phyloP scores from a whole-genome alignment of 192 early-diverging fungal genomes.

The Glomus cerebriforme region DNA sequence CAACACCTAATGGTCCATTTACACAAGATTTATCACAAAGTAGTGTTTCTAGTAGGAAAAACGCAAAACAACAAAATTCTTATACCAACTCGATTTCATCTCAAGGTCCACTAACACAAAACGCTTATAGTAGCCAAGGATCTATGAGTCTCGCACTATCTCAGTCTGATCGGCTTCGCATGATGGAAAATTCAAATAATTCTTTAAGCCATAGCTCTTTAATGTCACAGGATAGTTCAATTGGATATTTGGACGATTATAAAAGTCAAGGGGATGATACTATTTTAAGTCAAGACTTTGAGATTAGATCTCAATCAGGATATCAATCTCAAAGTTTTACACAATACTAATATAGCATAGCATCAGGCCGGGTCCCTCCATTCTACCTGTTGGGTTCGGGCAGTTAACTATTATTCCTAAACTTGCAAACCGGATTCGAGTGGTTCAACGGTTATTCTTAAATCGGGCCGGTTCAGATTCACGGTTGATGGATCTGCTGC shows the following conservation, averaged over 20 bases:
- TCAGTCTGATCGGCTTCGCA: conserved; percentile 57
- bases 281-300: conserved; percentile 59
- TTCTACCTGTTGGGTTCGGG: no score
- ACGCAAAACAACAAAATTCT: conserved; percentile 30
- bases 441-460: no score
- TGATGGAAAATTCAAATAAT: conserved; percentile 41
- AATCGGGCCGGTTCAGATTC: no score
- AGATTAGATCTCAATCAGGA: conserved; percentile 51
- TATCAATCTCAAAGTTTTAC: conserved; percentile 57
- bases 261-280: conserved; percentile 61
- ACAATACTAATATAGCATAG: conserved; percentile 46
- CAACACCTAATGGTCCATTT: conserved; percentile 60
- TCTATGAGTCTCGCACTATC: conserved; percentile 56
- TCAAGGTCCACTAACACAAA: conserved; percentile 48
- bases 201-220: conserved; percentile 38
- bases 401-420: no score
- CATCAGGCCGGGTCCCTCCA: no score
- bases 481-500: no score
- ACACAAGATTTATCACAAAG: conserved; percentile 64
- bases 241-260: conserved; percentile 54
- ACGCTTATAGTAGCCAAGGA: conserved; percentile 59
- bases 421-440: no score
- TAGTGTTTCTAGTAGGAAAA: conserved; percentile 55
- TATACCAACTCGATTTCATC: conserved; percentile 35
- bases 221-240: conserved; percentile 58